phyloP scores from a whole-genome alignment of 305 asterid genomes.

The Fraxinus velutina region DNA sequence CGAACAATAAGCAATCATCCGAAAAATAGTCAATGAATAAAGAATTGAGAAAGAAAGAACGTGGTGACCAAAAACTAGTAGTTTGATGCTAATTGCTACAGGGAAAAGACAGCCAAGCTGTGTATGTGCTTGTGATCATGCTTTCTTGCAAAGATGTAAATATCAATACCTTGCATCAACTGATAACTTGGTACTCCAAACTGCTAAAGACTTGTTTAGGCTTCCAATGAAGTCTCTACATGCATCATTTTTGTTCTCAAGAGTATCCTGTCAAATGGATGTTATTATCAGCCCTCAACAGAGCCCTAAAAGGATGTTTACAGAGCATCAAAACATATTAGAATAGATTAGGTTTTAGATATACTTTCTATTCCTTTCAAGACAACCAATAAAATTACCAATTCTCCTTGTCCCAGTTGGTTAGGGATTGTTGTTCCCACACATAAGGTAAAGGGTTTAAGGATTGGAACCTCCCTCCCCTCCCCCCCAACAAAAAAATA shows the following conservation, averaged over 20 bases:
- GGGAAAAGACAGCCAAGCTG: background rate
- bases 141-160: slow-evolving; percentile 1
- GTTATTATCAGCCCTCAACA: slow-evolving; percentile 21
- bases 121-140: slow-evolving; percentile 11
- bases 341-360: slow-evolving; percentile 2
- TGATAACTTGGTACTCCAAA: slow-evolving; percentile 66
- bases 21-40: background rate
- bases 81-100: slow-evolving; percentile 1
- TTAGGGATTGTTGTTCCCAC: background rate
- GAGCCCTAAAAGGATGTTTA: slow-evolving; percentile 5
- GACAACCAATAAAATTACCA: background rate
- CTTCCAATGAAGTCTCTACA: slow-evolving; percentile 60
- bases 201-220: slow-evolving; percentile 68
- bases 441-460: background rate
- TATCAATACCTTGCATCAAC: slow-evolving; percentile 66
- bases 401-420: background rate
- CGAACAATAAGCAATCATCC: background rate
- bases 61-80: background rate
- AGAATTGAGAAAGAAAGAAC: background rate
- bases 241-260: slow-evolving; percentile 59
- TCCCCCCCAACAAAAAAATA: background rate
- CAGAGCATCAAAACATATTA: background rate
- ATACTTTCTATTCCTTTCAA: slow-evolving; percentile 8
- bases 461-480: background rate
- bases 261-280: slow-evolving; percentile 55